phyloP scores from a whole-genome alignment of 2,329 filamentous ascomycete genomes.

The Cyphellophora europaea region DNA sequence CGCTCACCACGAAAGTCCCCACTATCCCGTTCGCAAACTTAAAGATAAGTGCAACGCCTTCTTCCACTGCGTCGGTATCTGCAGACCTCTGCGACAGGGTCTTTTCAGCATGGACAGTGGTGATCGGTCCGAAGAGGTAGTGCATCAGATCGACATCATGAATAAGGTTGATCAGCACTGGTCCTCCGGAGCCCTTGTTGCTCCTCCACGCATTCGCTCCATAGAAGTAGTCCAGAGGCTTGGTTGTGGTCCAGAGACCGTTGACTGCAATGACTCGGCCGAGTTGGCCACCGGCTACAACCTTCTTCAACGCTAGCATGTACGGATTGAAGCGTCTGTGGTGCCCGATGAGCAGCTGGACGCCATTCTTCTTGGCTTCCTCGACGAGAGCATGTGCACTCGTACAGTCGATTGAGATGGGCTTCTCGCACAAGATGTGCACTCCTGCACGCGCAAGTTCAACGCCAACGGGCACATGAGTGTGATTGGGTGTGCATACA shows the following conservation, averaged over 20 bases:
- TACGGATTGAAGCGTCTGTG: conserved; percentile 11
- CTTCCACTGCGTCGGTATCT: conserved; percentile 5
- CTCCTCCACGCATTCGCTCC: conserved; percentile 2
- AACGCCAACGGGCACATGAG: conserved; percentile 7
- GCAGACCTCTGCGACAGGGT: conserved; percentile 1
- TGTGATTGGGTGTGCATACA: conserved; percentile 11
- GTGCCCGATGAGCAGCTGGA: conserved; percentile 10
- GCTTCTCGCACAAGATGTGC: conserved; percentile 14
- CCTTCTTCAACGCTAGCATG: conserved; percentile 7
- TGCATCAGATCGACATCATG: conserved; percentile 14
- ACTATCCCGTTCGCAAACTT: conserved; percentile 8
- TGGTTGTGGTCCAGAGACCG: conserved; percentile 10
- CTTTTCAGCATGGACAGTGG: conserved; percentile 6
- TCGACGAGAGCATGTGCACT: conserved; percentile 2
- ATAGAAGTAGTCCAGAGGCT: conserved; percentile 10
- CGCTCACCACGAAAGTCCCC: conserved; percentile 10
- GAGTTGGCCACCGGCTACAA: conserved; percentile 4
- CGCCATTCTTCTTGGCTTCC: conserved; percentile 1
- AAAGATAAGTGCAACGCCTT: conserved; percentile 8
- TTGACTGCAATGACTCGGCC: conserved; percentile 10
- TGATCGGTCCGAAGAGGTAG: conserved; percentile 10
- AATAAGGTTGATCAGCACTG: conserved; percentile 12
- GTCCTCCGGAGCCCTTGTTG: conserved; percentile 3
- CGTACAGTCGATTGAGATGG: conserved; percentile 5
- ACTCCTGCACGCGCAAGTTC: conserved; percentile 7